A percentile compares a stretch with the other conserved stretches of the same genome.
These are phyloP conservation scores for Trichoderma koningiopsis DNA, from an alignment of 2,329 filamentous ascomycete genomes.

Conservation along the genomic window DNA sequence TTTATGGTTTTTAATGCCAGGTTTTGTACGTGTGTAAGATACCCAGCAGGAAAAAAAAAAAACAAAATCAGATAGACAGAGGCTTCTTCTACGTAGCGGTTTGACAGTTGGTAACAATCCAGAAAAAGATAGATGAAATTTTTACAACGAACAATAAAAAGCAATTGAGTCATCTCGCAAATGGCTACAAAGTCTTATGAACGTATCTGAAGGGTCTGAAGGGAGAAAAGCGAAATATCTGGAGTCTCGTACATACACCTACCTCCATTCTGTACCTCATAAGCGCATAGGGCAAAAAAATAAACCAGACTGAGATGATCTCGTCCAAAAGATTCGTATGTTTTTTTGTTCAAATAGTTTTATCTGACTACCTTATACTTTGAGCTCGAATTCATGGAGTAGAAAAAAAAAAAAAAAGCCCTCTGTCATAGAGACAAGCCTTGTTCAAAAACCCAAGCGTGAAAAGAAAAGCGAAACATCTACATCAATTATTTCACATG, in stretches of 20 bases:
- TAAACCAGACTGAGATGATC: neutral
- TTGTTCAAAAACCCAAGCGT: neutral
- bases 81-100: too few species aligned
- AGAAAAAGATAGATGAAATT: neutral
- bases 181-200: neutral
- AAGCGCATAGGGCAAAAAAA: neutral
- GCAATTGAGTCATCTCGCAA: neutral
- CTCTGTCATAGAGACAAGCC: neutral
- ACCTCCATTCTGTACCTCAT: neutral
- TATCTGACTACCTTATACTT: slow-evolving; percentile 6
- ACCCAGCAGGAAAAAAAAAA: neutral
- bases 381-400: neutral
- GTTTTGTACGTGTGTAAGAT: neutral
- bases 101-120: neutral
- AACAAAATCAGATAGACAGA: neutral
- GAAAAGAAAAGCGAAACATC: slow-evolving; percentile 13
- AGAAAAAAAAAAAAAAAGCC: neutral
- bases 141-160: neutral
- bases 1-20: neutral
- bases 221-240: neutral
- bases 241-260: neutral
- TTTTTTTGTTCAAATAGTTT: neutral
- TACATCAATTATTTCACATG: slow-evolving; percentile 26
- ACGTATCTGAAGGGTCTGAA: too few species aligned
- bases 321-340: neutral